Evolutionary conservation across 129 eudicot genomes (phyloP).

Genomic region (Chrysanthemum seticuspe): DNA sequence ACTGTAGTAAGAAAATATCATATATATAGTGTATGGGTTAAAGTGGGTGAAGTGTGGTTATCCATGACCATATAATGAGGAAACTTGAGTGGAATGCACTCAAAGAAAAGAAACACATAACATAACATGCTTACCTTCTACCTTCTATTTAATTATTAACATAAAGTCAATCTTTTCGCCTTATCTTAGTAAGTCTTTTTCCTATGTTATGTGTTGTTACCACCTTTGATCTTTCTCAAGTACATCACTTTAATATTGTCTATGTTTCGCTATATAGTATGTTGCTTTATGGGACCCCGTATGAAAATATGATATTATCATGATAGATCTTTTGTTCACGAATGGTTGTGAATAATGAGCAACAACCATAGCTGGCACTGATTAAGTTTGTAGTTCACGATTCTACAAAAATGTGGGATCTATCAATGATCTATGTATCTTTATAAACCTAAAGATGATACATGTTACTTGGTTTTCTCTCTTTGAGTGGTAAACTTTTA

Average conservation of each 20-base stretch:
- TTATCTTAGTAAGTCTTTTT: slow-evolving; percentile 7
- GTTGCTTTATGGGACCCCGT: slow-evolving; percentile 25
- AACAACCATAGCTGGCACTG: slow-evolving; percentile 26
- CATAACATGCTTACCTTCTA: slow-evolving; percentile 41
- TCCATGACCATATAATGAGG: slow-evolving; percentile 39
- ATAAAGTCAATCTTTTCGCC: slow-evolving; percentile 59
- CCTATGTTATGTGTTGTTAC: slow-evolving; percentile 21
- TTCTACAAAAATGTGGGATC: slow-evolving; percentile 21
- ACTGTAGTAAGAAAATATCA: not conserved
- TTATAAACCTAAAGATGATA: not conserved
- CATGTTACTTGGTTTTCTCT: not conserved
- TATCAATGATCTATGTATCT: not conserved
- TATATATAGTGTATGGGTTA: slow-evolving; percentile 26
- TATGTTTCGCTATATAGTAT: slow-evolving; percentile 12
- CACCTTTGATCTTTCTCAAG: slow-evolving; percentile 6
- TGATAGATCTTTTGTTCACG: slow-evolving; percentile 49
- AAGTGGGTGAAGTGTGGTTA: slow-evolving; percentile 28
- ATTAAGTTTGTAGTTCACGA: slow-evolving; percentile 41
- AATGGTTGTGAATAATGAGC: slow-evolving; percentile 51
- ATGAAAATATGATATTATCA: slow-evolving; percentile 6
- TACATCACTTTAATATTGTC: slow-evolving; percentile 5
- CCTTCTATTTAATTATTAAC: slow-evolving; percentile 17
- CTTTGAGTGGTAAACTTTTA: not conserved
- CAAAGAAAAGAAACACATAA: slow-evolving; percentile 47
- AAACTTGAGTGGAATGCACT: slow-evolving; percentile 81